These are phyloP conservation scores for Rhizopus arrhizus DNA, from an alignment of 371 early-diverging fungal genomes.

Conservation along the genomic window DNA sequence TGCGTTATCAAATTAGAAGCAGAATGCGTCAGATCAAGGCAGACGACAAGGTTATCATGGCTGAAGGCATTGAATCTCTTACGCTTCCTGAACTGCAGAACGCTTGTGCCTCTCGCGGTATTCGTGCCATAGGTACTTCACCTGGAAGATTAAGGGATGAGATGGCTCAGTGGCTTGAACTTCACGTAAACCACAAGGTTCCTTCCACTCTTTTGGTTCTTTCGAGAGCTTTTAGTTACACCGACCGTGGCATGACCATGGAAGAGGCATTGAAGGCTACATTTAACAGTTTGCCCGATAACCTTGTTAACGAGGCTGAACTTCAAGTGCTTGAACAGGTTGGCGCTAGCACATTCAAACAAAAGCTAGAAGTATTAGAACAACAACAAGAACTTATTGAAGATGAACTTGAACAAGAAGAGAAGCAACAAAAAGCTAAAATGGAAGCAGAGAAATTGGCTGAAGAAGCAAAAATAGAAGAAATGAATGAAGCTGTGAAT, in stretches of 20 bases:
- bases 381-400: slow-evolving; percentile 93
- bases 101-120: slow-evolving; percentile 90
- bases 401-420: slow-evolving; percentile 76
- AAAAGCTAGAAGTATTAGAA: slow-evolving; percentile 87
- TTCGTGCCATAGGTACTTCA: slow-evolving; percentile 79
- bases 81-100: slow-evolving; percentile 79
- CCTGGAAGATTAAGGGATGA: slow-evolving; percentile 85
- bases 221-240: slow-evolving; percentile 82
- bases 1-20: slow-evolving; percentile 83
- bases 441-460: background rate
- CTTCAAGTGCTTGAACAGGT: slow-evolving; percentile 79
- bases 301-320: slow-evolving; percentile 85
- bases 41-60: slow-evolving; percentile 74
- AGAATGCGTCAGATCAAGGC: slow-evolving; percentile 78
- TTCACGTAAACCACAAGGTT: slow-evolving; percentile 83
- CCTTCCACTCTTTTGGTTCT: slow-evolving; percentile 87
- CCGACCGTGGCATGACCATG: slow-evolving; percentile 58
- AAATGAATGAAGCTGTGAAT: too few relatives aligned
- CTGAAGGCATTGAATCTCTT: slow-evolving; percentile 84
- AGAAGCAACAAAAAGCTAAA: slow-evolving; percentile 48
- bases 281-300: slow-evolving; percentile 84
- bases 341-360: slow-evolving; percentile 85
- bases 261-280: slow-evolving; percentile 88
- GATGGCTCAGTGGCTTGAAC: slow-evolving; percentile 88
- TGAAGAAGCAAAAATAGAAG: background rate